A percentile compares a stretch with the other conserved stretches of the same genome.
Conservation (phyloP, 495 filamentous ascomycete genomes). For the Terfezia claveryi region DNA sequence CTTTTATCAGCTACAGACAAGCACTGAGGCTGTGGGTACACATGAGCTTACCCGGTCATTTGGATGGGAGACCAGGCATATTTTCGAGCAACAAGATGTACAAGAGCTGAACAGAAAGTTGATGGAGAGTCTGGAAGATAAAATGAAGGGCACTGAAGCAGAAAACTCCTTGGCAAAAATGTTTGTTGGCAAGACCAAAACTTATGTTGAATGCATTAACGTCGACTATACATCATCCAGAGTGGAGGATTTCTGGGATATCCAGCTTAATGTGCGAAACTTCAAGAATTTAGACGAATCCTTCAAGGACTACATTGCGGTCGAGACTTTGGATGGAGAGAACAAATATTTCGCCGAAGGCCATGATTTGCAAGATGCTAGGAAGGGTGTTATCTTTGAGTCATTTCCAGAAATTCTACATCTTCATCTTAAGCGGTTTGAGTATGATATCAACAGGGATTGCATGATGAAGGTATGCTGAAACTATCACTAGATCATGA, state of each 20-base stretch:
- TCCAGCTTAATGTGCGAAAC: constrained; percentile 87
- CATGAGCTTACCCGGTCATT: constrained; percentile 87
- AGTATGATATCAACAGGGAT: constrained; percentile 86
- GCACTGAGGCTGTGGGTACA: constrained; percentile 57
- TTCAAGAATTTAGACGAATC: constrained; percentile 85
- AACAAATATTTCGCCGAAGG: constrained; percentile 93
- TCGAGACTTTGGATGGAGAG: constrained; percentile 90
- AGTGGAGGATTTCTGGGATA: constrained; percentile 95
- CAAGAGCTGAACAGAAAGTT: constrained; percentile 90
- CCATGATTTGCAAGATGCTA: constrained; percentile 82
- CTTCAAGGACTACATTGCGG: constrained; percentile 87
- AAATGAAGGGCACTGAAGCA: constrained; percentile 94
- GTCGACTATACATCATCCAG: constrained; percentile 90
- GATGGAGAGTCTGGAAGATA: constrained; percentile 87
- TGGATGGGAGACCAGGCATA: constrained; percentile 93
- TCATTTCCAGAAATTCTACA: constrained; percentile 89
- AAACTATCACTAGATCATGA: not conserved
- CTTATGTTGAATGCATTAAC: constrained; percentile 95
- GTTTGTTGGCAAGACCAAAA: constrained; percentile 93
- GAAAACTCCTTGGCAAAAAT: constrained; percentile 75
- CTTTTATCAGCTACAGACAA: constrained; percentile 84
- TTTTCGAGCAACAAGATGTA: constrained; percentile 98
- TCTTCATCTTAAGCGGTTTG: constrained; percentile 90
- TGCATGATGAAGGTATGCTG: constrained; percentile 66
- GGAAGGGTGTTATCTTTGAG: constrained; percentile 92